phyloP scores from a whole-genome alignment of 352 stramenopile genomes.

The Phytophthora kernoviae region DNA sequence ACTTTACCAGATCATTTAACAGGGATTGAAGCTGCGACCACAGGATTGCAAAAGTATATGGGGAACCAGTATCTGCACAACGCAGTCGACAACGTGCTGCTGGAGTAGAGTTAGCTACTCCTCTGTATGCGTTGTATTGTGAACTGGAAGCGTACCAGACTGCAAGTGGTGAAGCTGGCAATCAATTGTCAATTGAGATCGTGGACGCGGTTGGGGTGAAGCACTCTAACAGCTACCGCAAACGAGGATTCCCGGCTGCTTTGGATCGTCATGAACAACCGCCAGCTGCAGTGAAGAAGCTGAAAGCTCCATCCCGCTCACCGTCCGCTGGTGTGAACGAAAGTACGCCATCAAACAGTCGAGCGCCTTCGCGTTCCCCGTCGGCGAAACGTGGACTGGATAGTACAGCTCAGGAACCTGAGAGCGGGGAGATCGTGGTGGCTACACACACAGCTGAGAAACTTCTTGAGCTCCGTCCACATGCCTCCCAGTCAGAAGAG shows the following conservation, averaged over 20 bases:
- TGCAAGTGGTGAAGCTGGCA: conserved; percentile 47
- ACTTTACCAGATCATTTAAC: conserved; percentile 53
- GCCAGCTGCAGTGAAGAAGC: conserved; percentile 34
- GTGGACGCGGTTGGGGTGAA: conserved; percentile 42
- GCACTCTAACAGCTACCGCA: conserved; percentile 24
- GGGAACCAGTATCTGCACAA: conserved; percentile 46
- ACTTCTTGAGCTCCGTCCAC: conserved; percentile 46
- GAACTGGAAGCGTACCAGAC: conserved; percentile 75
- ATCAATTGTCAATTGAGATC: conserved; percentile 57
- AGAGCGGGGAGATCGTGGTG: conserved; percentile 51
- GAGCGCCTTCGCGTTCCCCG: conserved; percentile 56
- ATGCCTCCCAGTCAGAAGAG: conserved; percentile 28
- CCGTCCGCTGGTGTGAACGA: conserved; percentile 24
- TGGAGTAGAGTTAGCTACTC: conserved; percentile 46
- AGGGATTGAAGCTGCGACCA: conserved; percentile 61
- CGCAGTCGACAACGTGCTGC: conserved; percentile 50
- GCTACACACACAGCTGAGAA: conserved; percentile 45
- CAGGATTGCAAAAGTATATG: conserved; percentile 70
- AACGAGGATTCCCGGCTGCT: conserved; percentile 40
- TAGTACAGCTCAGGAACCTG: conserved; percentile 16
- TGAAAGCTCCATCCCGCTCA: conserved; percentile 48
- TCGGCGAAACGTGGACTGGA: conserved; percentile 38
- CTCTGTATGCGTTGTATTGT: conserved; percentile 74
- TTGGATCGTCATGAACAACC: conserved; percentile 29
- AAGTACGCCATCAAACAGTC: conserved; percentile 15